Percentiles rank a stretch among this genome's conserved stretches.
Evolutionary conservation across 805 yeast species (phyloP).

Genomic region (Candida tallmaniae): DNA sequence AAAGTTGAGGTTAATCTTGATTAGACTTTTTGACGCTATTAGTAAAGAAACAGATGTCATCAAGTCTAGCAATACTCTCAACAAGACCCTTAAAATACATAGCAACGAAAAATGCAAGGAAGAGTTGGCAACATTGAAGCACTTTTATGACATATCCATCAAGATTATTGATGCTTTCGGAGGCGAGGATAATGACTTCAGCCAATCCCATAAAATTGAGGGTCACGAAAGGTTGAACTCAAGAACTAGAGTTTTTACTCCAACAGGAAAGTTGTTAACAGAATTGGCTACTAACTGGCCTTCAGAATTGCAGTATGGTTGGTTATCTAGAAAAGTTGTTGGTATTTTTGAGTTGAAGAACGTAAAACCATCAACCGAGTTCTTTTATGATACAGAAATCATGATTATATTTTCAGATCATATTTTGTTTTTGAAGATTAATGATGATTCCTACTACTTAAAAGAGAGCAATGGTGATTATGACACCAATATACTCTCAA

Average conservation of each 20-base stretch:
- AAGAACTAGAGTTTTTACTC: conserved; percentile 64
- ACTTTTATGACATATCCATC: conserved; percentile 49
- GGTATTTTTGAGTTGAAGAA: conserved; percentile 51
- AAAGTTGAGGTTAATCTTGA: conserved; percentile 63
- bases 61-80: neutral
- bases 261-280: conserved; percentile 82
- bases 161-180: conserved; percentile 83
- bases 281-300: conserved; percentile 91
- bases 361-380: conserved; percentile 16
- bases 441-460: conserved; percentile 39
- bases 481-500: conserved; percentile 42
- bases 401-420: conserved; percentile 80
- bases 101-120: conserved; percentile 15
- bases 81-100: neutral
- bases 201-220: conserved; percentile 13
- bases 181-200: conserved; percentile 26
- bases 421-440: conserved; percentile 57
- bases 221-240: conserved; percentile 27
- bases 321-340: conserved; percentile 83
- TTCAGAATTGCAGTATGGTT: conserved; percentile 75
- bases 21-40: conserved; percentile 51
- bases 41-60: neutral
- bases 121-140: conserved; percentile 24
- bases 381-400: conserved; percentile 36
- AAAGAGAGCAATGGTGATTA: conserved; percentile 12